Base-by-base conservation (phyloP, 495 filamentous ascomycete genomes). In the Terfezia boudieri region DNA sequence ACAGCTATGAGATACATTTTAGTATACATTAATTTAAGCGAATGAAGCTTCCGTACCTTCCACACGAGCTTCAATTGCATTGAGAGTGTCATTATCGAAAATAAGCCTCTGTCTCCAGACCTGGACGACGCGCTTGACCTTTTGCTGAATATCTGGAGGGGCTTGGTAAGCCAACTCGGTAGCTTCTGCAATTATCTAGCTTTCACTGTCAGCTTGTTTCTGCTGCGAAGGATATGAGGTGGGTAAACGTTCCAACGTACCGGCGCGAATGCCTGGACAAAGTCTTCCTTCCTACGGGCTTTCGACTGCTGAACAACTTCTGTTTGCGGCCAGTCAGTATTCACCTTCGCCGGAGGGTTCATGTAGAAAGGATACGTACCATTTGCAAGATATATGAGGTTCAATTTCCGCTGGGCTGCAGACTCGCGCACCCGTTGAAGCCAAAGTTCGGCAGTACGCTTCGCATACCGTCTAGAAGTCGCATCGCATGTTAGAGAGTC, bases 221-320 rank as follows among this genome's bases (percentile, higher is more conserved):
- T 8, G 17, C 36, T 51, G n/a, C 49, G 11, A 8, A 52, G 26
- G 14, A 20, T n/a, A 52, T 58, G 32, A 23, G 36, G 22, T 55
- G 51, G n/a, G 71, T 62, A 32, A 32, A 32, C 26, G 7, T 32
- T 32, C 4, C 7, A 32, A 32, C 26, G 7, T 55, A 79, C 77
- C 9, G 87, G 86, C 4, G 85, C 82, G 67, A 94, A 95, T 5
- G 90, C 87, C 32, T 81, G 76, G 14, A 94, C 68, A 60, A 99
- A 99, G 54, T 99, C 90, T 36, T 86, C 78, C 69, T 92, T 94
- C 49, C 78, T 77, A 46, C 87, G 82, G 20, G 81, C 85, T 64
- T 89, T 92, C 9, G 87, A 93, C 64, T 95, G 89, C 64, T 99
- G 90, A 22, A 82, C 81, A 48, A 99, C 85, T 72, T 99, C 90